Percentiles rank a stretch among this genome's conserved stretches.
Evolutionary conservation across 306 rosid species (phyloP).

Genomic region (Carpinus viminea): DNA sequence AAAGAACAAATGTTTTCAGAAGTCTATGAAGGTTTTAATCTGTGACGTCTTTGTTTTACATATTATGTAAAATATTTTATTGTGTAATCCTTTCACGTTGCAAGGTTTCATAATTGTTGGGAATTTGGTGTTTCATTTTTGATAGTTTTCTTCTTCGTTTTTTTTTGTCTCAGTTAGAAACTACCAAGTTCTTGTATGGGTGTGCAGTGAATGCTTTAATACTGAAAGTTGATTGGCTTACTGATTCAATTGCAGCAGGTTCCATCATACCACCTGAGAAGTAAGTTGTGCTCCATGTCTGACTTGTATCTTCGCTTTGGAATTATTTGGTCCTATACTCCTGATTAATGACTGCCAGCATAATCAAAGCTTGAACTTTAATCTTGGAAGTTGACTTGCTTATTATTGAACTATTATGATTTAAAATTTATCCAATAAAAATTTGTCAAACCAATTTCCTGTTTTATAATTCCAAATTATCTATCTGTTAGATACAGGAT

Average conservation of each 20-base stretch:
- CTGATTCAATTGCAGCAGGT: conserved; percentile 66
- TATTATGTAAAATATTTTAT: neutral
- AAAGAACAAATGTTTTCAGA: neutral
- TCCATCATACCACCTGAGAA: conserved; percentile 59
- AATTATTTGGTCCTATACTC: conserved; percentile 11
- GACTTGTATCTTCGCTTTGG: conserved; percentile 10
- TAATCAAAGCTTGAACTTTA: conserved; percentile 8
- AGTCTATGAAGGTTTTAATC: neutral
- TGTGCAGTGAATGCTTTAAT: conserved; percentile 79
- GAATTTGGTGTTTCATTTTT: conserved; percentile 11
- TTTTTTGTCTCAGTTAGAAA: conserved; percentile 66
- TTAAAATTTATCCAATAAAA: neutral
- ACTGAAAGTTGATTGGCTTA: conserved; percentile 74
- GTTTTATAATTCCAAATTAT: conserved; percentile 23
- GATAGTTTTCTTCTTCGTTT: conserved; percentile 21
- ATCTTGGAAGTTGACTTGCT: conserved; percentile 23
- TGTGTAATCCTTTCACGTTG: neutral
- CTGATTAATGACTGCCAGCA: neutral
- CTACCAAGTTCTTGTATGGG: conserved; percentile 79
- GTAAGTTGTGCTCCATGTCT: conserved; percentile 50
- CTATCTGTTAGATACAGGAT: conserved; percentile 58
- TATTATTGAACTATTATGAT: conserved; percentile 1
- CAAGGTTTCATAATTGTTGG: neutral
- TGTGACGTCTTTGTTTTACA: neutral
- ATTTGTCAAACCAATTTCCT: too few species aligned